Conservation (phyloP, 352 stramenopile genomes). For the Globisporangium heterothallicum region DNA sequence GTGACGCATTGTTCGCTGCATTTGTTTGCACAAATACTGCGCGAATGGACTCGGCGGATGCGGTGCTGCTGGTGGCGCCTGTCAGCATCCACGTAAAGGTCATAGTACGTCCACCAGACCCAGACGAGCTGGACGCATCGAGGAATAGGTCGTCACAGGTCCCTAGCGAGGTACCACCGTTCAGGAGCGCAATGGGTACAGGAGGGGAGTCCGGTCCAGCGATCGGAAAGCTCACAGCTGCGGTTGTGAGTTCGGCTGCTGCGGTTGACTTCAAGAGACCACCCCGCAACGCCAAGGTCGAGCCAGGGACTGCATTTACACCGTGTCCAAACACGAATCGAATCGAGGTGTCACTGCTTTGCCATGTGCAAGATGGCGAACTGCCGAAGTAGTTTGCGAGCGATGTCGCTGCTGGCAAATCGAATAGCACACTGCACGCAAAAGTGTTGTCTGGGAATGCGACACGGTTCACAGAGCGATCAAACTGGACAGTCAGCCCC, state of each 20-base stretch:
- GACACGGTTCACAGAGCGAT: slow-evolving; percentile 36
- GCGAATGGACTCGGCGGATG: slow-evolving; percentile 17
- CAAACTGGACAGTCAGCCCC: slow-evolving; percentile 39
- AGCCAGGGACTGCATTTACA: slow-evolving; percentile 35
- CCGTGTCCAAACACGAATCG: slow-evolving; percentile 40
- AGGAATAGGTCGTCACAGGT: slow-evolving; percentile 56
- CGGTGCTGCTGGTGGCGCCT: slow-evolving; percentile 13
- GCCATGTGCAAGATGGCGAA: slow-evolving; percentile 38
- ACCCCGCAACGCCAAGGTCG: slow-evolving; percentile 28
- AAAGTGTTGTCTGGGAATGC: slow-evolving; percentile 29
- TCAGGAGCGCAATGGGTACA: slow-evolving; percentile 36
- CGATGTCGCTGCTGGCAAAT: slow-evolving; percentile 23
- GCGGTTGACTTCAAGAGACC: slow-evolving; percentile 49
- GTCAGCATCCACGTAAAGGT: slow-evolving; percentile 45
- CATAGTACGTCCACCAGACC: slow-evolving; percentile 52
- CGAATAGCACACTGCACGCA: slow-evolving; percentile 46
- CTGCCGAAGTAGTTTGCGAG: slow-evolving; percentile 34
- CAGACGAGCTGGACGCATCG: slow-evolving; percentile 44
- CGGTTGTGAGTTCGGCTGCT: slow-evolving; percentile 31
- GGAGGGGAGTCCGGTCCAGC: slow-evolving; percentile 33
- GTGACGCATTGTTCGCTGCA: slow-evolving; percentile 28
- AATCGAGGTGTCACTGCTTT: slow-evolving; percentile 33
- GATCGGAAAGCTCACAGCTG: slow-evolving; percentile 22
- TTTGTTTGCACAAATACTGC: slow-evolving; percentile 21
- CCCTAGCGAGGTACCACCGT: slow-evolving; percentile 39